phyloP scores from a whole-genome alignment of 257 asterid genomes.

The Henckelia pumila region DNA sequence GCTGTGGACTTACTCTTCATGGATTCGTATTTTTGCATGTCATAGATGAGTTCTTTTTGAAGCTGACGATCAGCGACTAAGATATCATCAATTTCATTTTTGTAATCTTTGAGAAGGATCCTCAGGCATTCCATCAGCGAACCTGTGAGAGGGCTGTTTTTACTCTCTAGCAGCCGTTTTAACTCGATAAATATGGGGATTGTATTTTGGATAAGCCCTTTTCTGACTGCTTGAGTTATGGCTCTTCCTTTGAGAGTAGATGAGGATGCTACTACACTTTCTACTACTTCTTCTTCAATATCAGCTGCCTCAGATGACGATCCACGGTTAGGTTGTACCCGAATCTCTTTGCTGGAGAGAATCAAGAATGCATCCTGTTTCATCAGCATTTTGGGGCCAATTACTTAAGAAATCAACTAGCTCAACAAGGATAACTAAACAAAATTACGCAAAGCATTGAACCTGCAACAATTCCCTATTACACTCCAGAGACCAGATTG shows the following conservation, averaged over 20 bases:
- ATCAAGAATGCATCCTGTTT: constrained; percentile 79
- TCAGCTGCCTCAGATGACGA: constrained; percentile 57
- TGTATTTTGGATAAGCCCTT: constrained; percentile 83
- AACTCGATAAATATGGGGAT: constrained; percentile 93
- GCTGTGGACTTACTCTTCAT: constrained; percentile 61
- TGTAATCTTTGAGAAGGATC: constrained; percentile 89
- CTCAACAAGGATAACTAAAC: not conserved
- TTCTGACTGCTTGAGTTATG: constrained; percentile 81
- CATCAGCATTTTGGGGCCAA: not conserved
- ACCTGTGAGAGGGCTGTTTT: constrained; percentile 85
- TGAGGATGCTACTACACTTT: constrained; percentile 37
- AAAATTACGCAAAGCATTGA: not conserved
- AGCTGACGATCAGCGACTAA: constrained; percentile 81
- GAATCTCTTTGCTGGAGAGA: constrained; percentile 86
- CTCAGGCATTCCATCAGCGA: constrained; percentile 93
- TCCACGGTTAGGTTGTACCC: constrained; percentile 60
- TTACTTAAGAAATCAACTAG: not conserved
- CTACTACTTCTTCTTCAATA: constrained; percentile 66
- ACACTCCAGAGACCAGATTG: not conserved
- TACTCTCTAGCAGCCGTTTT: constrained; percentile 71
- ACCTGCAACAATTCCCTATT: not conserved
- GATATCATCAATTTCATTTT: constrained; percentile 85
- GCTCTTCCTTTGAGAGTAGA: constrained; percentile 57
- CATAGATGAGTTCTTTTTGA: constrained; percentile 83
- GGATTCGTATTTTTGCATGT: constrained; percentile 77